These are phyloP conservation scores for Epicoccum nigrum DNA, from an alignment of 2,329 filamentous ascomycete species.

Conservation along the genomic window DNA sequence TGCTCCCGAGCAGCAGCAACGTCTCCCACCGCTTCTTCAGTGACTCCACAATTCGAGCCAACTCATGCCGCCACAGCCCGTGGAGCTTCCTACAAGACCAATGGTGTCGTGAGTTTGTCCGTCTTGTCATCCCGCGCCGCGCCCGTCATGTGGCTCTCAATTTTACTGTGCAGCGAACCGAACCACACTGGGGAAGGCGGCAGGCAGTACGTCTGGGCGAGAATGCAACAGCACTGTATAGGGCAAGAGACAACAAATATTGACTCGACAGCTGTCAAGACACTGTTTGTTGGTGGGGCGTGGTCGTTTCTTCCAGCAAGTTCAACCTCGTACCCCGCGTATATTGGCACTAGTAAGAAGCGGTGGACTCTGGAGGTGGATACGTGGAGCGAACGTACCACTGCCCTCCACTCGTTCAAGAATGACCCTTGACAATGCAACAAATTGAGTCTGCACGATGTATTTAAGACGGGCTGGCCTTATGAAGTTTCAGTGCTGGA, in stretches of 20 bases:
- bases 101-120: constrained; percentile 21
- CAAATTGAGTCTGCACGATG: not conserved
- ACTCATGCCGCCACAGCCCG: constrained; percentile 25
- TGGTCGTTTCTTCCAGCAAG: constrained; percentile 3
- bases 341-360: constrained; percentile 6
- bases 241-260: not conserved
- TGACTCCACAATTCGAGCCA: constrained; percentile 36
- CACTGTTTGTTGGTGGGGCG: constrained; percentile 9
- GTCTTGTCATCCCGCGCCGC: constrained; percentile 19
- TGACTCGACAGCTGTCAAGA: constrained; percentile 21
- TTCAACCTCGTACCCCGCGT: constrained; percentile 15
- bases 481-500: not conserved
- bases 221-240: constrained; percentile 11
- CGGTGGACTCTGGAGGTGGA: constrained; percentile 1
- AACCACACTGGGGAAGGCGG: constrained; percentile 25
- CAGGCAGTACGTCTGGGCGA: constrained; percentile 21
- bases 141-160: constrained; percentile 32
- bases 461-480: not conserved
- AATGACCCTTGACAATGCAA: not conserved
- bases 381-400: constrained; percentile 3
- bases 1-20: constrained; percentile 35
- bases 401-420: constrained; percentile 9
- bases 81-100: constrained; percentile 26
- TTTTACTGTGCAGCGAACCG: constrained; percentile 27
- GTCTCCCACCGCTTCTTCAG: constrained; percentile 40